Percentiles rank a stretch among this genome's conserved stretches.
Conservation (phyloP, 2,329 filamentous ascomycete genomes). For the Phialophora chinensis region DNA sequence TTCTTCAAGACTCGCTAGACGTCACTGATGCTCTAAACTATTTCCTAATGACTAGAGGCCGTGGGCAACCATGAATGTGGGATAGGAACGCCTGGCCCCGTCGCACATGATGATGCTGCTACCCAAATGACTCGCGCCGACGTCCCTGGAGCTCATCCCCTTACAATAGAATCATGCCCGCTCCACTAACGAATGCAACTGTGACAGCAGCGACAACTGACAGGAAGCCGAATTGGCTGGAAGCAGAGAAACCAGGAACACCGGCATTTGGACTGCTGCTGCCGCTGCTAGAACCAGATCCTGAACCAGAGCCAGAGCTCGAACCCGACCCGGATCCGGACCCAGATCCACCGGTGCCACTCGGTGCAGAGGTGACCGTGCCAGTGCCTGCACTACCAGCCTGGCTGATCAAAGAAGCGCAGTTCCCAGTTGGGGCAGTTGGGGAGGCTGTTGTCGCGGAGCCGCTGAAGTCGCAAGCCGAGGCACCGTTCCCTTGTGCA, state of each 20-base stretch:
- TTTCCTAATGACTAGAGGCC: conserved; percentile 3
- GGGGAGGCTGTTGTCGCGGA: conserved; percentile 48
- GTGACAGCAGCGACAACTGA: conserved; percentile 53
- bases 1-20: conserved; percentile 17
- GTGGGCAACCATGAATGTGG: neutral
- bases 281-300: conserved; percentile 42
- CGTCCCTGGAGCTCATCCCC: neutral
- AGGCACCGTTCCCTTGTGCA: conserved; percentile 43
- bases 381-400: conserved; percentile 50
- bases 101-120: conserved; percentile 16
- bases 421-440: conserved; percentile 46
- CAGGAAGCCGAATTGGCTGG: conserved; percentile 46
- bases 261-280: conserved; percentile 38
- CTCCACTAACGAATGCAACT: conserved; percentile 51
- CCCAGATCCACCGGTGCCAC: conserved; percentile 41
- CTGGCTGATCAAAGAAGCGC: conserved; percentile 47
- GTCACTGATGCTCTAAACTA: conserved; percentile 24
- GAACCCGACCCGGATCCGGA: conserved; percentile 33
- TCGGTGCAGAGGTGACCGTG: conserved; percentile 47
- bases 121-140: conserved; percentile 7
- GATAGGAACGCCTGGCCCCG: conserved; percentile 16
- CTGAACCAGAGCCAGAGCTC: conserved; percentile 27
- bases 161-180: conserved; percentile 57
- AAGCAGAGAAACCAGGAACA: conserved; percentile 25
- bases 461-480: conserved; percentile 52